Conservation (phyloP, 2,329 filamentous ascomycete species). For the Colletotrichum cuscutae region DNA sequence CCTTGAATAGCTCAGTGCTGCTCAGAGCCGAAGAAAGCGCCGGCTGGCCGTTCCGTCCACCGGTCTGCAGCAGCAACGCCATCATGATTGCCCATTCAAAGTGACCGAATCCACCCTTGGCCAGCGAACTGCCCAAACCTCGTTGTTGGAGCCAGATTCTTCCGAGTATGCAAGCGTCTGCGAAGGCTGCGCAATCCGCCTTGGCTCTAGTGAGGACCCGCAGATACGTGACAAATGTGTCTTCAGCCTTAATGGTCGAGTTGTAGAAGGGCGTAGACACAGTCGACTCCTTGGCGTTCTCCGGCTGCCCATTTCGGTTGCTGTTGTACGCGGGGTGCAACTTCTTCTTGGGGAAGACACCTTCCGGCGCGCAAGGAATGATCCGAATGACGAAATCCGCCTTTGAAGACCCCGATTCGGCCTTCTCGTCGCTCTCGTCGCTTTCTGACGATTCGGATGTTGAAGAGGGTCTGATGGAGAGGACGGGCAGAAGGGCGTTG, state of each 20-base stretch:
- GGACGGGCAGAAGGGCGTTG: constrained; percentile 80
- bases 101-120: constrained; percentile 86
- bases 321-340: constrained; percentile 77
- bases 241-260: constrained; percentile 82
- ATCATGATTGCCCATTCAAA: constrained; percentile 91
- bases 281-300: constrained; percentile 52
- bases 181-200: constrained; percentile 77
- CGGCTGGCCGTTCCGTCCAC: constrained; percentile 76
- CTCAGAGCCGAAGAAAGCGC: constrained; percentile 84
- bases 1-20: constrained; percentile 95
- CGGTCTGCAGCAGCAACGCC: constrained; percentile 83
- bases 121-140: constrained; percentile 77
- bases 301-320: constrained; percentile 66
- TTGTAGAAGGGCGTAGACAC: constrained; percentile 87
- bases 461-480: constrained; percentile 54
- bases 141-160: constrained; percentile 90
- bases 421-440: constrained; percentile 36
- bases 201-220: constrained; percentile 77
- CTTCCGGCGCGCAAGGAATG: constrained; percentile 77
- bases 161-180: constrained; percentile 87
- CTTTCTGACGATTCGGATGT: constrained; percentile 36
- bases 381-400: constrained; percentile 74
- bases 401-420: constrained; percentile 35
- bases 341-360: constrained; percentile 77
- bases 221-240: constrained; percentile 77